Conservation (phyloP, 1,139 yeast species). For the Sugiyamaella neomexicana region DNA sequence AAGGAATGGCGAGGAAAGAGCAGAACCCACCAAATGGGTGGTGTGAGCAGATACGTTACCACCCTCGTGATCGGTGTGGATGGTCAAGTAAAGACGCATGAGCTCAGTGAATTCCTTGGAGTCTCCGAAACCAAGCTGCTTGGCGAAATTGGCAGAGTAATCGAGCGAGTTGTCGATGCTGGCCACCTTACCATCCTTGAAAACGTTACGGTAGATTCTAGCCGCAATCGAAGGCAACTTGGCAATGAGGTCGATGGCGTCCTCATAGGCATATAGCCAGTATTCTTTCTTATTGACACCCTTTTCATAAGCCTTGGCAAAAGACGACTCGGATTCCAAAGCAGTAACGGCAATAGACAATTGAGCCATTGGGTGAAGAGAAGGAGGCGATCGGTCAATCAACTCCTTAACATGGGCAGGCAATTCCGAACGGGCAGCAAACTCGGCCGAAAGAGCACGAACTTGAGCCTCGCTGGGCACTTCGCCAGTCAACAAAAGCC, state of each 20-base stretch:
- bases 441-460: slow-evolving; percentile 52
- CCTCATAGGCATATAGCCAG: slow-evolving; percentile 70
- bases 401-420: slow-evolving; percentile 57
- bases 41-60: slow-evolving; percentile 99
- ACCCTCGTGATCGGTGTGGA: slow-evolving; percentile 99
- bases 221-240: slow-evolving; percentile 67
- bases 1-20: slow-evolving; percentile 90
- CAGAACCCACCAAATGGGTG: slow-evolving; percentile 96
- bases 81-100: slow-evolving; percentile 91
- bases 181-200: slow-evolving; percentile 80
- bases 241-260: slow-evolving; percentile 62
- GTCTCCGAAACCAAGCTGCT: slow-evolving; percentile 79
- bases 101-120: slow-evolving; percentile 82
- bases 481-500: slow-evolving; percentile 64
- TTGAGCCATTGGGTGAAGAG: slow-evolving; percentile 72
- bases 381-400: slow-evolving; percentile 55
- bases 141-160: slow-evolving; percentile 91
- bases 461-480: slow-evolving; percentile 59
- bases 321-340: slow-evolving; percentile 62
- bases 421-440: slow-evolving; percentile 57
- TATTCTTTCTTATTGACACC: slow-evolving; percentile 67
- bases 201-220: slow-evolving; percentile 64
- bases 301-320: slow-evolving; percentile 61
- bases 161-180: slow-evolving; percentile 72
- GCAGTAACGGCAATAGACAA: slow-evolving; percentile 66